A percentile compares a stretch with the other conserved stretches of the same genome.
Evolutionary conservation across 176 grass and related monocot genomes (phyloP).

Genomic region (Carex scoparia): DNA sequence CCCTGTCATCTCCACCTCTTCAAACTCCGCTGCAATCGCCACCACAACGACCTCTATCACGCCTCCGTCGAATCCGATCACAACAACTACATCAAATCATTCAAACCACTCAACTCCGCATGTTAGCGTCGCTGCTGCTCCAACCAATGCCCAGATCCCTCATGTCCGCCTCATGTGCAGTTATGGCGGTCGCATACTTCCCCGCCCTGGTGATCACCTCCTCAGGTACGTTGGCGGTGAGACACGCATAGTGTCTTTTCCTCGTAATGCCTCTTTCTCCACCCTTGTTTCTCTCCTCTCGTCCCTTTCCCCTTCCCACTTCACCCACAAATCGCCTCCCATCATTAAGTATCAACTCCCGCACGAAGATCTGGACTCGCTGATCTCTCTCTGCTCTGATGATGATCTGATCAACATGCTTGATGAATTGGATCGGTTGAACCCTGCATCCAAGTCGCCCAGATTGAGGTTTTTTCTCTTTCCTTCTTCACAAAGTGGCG

Average conservation of each 20-base stretch:
- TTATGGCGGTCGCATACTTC: slow-evolving; percentile 82
- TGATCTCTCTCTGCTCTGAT: slow-evolving; percentile 77
- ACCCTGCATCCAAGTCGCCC: slow-evolving; percentile 28
- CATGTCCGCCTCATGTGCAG: slow-evolving; percentile 78
- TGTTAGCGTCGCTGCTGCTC: background rate
- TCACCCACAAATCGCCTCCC: slow-evolving; percentile 21
- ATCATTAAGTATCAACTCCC: slow-evolving; percentile 72
- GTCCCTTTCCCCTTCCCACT: slow-evolving; percentile 33
- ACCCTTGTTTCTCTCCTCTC: slow-evolving; percentile 45
- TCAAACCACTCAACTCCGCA: background rate
- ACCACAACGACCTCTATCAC: slow-evolving; percentile 25
- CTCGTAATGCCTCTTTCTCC: slow-evolving; percentile 45
- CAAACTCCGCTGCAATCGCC: background rate
- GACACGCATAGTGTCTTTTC: slow-evolving; percentile 84
- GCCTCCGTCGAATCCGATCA: slow-evolving; percentile 34
- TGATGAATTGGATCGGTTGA: slow-evolving; percentile 67
- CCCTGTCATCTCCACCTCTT: background rate
- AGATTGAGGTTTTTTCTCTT: slow-evolving; percentile 58
- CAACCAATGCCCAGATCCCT: slow-evolving; percentile 13
- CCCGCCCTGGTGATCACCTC: slow-evolving; percentile 61
- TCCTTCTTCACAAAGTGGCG: slow-evolving; percentile 16
- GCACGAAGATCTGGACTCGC: slow-evolving; percentile 71
- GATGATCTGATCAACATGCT: slow-evolving; percentile 92
- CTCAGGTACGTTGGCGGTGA: slow-evolving; percentile 86
- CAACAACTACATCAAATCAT: background rate